These are phyloP conservation scores for Tillandsia leiboldiana DNA, from an alignment of 176 grass and related monocot genomes.

Conservation along the genomic window DNA sequence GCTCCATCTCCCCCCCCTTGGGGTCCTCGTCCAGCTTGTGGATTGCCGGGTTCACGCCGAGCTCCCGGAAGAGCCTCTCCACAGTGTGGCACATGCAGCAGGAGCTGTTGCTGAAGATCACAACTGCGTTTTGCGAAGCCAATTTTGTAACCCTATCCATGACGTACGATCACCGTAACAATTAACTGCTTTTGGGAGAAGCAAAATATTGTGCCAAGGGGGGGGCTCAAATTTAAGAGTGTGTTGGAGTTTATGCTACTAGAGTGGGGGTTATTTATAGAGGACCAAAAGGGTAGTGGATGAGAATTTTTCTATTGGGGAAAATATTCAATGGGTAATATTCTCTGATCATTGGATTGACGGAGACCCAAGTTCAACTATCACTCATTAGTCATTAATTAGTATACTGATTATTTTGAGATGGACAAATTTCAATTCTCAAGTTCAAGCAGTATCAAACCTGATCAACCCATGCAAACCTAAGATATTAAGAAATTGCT, in stretches of 20 bases:
- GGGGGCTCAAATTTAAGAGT: background rate
- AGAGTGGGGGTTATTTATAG: background rate
- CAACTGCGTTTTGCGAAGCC: constrained; percentile 15
- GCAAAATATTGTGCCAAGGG: background rate
- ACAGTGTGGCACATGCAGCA: constrained; percentile 26
- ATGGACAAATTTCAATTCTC: background rate
- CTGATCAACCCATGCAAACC: too few species aligned
- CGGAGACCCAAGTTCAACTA: background rate
- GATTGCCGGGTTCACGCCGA: constrained; percentile 10
- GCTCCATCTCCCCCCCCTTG: constrained; percentile 17
- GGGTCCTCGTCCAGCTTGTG: constrained; percentile 25
- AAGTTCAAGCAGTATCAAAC: too few species aligned
- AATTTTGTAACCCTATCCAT: constrained; percentile 6
- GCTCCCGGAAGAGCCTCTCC: constrained; percentile 15
- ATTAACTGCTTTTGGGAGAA: background rate
- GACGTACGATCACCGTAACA: too few species aligned
- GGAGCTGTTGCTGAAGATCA: constrained; percentile 19
- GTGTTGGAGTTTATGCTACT: background rate
- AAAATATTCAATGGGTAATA: background rate
- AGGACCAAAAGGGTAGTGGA: background rate
- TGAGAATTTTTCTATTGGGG: background rate
- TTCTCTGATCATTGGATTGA: constrained; percentile 7
- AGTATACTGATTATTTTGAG: background rate
- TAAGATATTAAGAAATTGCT: too few species aligned
- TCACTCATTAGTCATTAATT: background rate